Evolutionary conservation across 75 land plant genomes (phyloP).

Genomic region (Isoetes taiwanensis): DNA sequence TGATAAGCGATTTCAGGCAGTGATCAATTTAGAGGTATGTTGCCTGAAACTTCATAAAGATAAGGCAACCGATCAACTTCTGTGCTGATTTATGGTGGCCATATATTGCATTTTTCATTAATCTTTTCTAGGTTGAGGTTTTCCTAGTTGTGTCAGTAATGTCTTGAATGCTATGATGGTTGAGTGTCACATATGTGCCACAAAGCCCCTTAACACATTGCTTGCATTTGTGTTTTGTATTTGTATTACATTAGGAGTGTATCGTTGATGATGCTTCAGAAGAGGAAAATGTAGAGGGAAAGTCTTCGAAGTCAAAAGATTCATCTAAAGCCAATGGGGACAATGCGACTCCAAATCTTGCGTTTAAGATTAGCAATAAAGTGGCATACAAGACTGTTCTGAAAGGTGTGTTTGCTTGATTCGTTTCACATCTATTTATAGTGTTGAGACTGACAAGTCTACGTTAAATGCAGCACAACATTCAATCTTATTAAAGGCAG

Average conservation of each 20-base stretch:
- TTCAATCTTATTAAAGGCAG: neutral
- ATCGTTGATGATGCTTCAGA: neutral
- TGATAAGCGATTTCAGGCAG: neutral
- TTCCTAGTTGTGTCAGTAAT: conserved; percentile 4
- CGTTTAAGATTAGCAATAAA: conserved; percentile 1
- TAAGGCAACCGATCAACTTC: too few relatives aligned
- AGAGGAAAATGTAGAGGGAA: neutral
- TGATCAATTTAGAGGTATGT: conserved; percentile 3
- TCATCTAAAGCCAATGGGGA: neutral
- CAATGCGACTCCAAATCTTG: neutral
- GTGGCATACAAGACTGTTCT: neutral
- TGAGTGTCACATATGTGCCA: too few relatives aligned
- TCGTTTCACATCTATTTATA: neutral
- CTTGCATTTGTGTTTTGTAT: too few relatives aligned
- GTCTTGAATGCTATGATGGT: conserved; percentile 11
- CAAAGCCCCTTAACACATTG: too few relatives aligned
- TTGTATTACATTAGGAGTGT: too few relatives aligned
- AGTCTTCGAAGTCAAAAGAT: neutral
- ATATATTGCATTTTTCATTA: neutral
- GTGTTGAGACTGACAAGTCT: neutral
- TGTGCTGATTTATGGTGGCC: neutral
- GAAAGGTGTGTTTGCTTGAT: neutral
- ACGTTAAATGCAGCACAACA: neutral
- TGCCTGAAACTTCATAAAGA: too few relatives aligned
- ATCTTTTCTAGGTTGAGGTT: neutral